A percentile compares a stretch with the other conserved stretches of the same genome.
Conservation (phyloP, 1,284 basidiomycete genomes). For the Rhodotorula mucilaginosa region DNA sequence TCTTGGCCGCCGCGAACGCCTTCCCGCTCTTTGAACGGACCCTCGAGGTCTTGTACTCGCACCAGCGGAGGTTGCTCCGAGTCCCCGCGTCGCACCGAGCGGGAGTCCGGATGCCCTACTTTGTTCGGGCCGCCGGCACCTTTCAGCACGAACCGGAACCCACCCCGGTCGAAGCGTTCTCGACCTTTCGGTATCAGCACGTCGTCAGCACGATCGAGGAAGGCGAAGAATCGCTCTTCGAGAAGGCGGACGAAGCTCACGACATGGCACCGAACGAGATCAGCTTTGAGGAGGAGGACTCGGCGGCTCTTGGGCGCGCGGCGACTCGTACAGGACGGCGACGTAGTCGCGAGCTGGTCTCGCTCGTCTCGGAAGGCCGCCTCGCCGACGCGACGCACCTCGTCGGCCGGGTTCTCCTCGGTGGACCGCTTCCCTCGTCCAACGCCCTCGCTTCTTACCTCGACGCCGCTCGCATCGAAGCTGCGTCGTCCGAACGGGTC, state of each 20-base stretch:
- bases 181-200: slow-evolving; percentile 17
- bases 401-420: background rate
- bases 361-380: background rate
- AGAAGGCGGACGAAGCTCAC: background rate
- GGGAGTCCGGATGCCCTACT: slow-evolving; percentile 5
- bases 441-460: background rate
- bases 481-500: background rate
- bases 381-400: background rate
- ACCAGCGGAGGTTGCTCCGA: slow-evolving; percentile 3
- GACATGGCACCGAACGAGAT: background rate
- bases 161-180: slow-evolving; percentile 20
- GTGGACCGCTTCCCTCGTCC: background rate
- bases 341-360: background rate
- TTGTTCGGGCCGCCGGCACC: background rate
- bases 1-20: background rate
- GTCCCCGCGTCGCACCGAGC: background rate
- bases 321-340: background rate
- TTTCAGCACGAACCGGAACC: background rate
- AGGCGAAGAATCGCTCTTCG: background rate
- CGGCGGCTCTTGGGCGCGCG: background rate
- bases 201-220: slow-evolving; percentile 19
- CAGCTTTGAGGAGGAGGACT: background rate
- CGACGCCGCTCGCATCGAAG: background rate
- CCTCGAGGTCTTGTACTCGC: background rate
- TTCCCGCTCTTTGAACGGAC: slow-evolving; percentile 20